A percentile compares a stretch with the other conserved stretches of the same genome.
These are phyloP conservation scores for Xylariaceae sp. DNA, from an alignment of 2,329 filamentous ascomycete genomes.

Conservation along the genomic window DNA sequence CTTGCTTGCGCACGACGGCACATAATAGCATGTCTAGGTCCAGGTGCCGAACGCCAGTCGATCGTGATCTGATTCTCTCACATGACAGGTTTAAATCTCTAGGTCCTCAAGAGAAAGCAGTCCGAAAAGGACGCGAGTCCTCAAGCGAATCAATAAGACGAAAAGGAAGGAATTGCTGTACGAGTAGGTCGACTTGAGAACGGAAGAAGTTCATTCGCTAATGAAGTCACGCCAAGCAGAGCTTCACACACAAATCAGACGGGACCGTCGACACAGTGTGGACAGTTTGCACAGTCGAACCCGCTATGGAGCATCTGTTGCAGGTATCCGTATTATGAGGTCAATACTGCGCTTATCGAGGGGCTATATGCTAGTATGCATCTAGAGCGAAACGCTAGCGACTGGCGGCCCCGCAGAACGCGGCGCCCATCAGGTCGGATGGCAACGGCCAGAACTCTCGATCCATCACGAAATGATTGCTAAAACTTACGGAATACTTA, in stretches of 20 bases:
- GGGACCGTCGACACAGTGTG: neutral
- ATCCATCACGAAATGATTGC: neutral
- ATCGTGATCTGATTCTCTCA: too few relatives aligned
- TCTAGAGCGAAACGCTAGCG: neutral
- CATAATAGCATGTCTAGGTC: too few relatives aligned
- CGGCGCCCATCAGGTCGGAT: neutral
- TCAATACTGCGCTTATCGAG: neutral
- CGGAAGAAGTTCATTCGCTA: too few relatives aligned
- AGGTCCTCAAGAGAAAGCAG: too few relatives aligned
- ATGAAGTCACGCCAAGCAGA: neutral
- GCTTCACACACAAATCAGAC: neutral
- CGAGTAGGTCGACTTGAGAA: too few relatives aligned
- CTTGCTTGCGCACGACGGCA: too few relatives aligned
- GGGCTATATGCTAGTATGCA: neutral
- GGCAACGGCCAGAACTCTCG: neutral
- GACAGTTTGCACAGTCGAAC: neutral
- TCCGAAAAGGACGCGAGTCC: too few relatives aligned
- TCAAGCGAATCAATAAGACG: too few relatives aligned
- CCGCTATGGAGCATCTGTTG: neutral
- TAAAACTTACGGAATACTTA: neutral
- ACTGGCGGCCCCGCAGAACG: too few relatives aligned
- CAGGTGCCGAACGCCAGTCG: too few relatives aligned
- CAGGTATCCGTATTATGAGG: neutral
- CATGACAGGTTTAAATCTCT: too few relatives aligned
- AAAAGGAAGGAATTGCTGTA: too few relatives aligned